Percentiles rank a stretch among this genome's conserved stretches.
Conservation (phyloP, 371 early-diverging fungal genomes). For the Mortierella sp. region DNA sequence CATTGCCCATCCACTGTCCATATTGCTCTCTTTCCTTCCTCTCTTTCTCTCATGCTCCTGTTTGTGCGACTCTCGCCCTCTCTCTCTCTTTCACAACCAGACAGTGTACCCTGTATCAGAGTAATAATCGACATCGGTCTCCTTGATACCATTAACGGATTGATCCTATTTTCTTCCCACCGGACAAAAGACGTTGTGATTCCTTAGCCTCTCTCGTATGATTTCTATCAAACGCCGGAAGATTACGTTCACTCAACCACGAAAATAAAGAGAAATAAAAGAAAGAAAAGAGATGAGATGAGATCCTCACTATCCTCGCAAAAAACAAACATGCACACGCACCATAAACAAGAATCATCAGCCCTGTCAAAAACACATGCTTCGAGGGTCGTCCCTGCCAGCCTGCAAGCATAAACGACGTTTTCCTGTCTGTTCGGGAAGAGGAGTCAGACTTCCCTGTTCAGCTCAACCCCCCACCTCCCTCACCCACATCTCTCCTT, state of each 20-base stretch:
- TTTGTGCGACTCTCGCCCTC: slow-evolving; percentile 1
- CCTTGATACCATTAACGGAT: too few relatives aligned
- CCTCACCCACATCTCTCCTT: not conserved
- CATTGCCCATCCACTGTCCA: not conserved
- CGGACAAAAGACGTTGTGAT: not conserved
- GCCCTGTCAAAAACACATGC: not conserved
- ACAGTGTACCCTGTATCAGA: not conserved
- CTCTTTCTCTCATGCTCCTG: not conserved
- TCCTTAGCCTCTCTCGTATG: not conserved
- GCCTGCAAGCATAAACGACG: too few relatives aligned
- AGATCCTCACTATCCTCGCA: not conserved
- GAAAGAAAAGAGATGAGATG: slow-evolving; percentile 7
- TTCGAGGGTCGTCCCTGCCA: too few relatives aligned
- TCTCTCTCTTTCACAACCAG: not conserved
- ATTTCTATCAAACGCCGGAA: not conserved
- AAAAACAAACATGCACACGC: not conserved
- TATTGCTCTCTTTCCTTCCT: not conserved
- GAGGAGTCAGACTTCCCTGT: too few relatives aligned
- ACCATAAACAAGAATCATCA: slow-evolving; percentile 2
- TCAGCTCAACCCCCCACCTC: not conserved
- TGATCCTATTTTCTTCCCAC: slow-evolving; percentile 4
- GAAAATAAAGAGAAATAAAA: not conserved
- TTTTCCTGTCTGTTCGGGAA: not conserved
- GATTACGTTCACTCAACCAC: not conserved
- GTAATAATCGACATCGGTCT: not conserved